These are phyloP conservation scores for Kwoniella bestiolae DNA, from an alignment of 768 basidiomycete genomes.

Conservation along the genomic window DNA sequence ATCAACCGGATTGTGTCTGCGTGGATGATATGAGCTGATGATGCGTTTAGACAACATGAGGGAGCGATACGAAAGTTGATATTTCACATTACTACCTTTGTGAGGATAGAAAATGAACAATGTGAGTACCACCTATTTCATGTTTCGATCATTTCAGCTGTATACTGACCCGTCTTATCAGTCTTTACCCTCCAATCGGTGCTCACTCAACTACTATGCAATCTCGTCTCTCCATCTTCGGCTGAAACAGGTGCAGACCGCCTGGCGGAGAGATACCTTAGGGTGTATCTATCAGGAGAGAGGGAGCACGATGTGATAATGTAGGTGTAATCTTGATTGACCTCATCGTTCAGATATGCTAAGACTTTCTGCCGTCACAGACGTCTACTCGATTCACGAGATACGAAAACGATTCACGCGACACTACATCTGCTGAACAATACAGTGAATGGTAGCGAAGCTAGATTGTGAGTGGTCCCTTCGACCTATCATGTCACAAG, in stretches of 20 bases:
- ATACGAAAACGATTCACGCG: slow-evolving; percentile 66
- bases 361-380: slow-evolving; percentile 37
- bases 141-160: background rate
- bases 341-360: slow-evolving; percentile 51
- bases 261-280: slow-evolving; percentile 67
- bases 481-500: background rate
- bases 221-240: slow-evolving; percentile 74
- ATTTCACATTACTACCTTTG: slow-evolving; percentile 77
- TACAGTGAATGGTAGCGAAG: slow-evolving; percentile 66
- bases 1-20: slow-evolving; percentile 13
- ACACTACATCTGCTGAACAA: slow-evolving; percentile 74
- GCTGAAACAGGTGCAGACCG: slow-evolving; percentile 62
- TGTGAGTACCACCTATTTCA: slow-evolving; percentile 59
- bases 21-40: background rate
- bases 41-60: slow-evolving; percentile 61
- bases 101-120: slow-evolving; percentile 66
- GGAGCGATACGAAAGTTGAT: slow-evolving; percentile 69
- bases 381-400: slow-evolving; percentile 67
- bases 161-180: slow-evolving; percentile 53
- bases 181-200: slow-evolving; percentile 70
- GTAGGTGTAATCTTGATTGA: slow-evolving; percentile 61
- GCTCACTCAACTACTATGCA: slow-evolving; percentile 77
- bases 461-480: slow-evolving; percentile 62
- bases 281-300: slow-evolving; percentile 71
- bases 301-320: slow-evolving; percentile 67